Evolutionary conservation across 2,329 filamentous ascomycete genomes (phyloP), one percentile per base, ranked within the genome.

Genomic region (Thelonectria blattea): DNA sequence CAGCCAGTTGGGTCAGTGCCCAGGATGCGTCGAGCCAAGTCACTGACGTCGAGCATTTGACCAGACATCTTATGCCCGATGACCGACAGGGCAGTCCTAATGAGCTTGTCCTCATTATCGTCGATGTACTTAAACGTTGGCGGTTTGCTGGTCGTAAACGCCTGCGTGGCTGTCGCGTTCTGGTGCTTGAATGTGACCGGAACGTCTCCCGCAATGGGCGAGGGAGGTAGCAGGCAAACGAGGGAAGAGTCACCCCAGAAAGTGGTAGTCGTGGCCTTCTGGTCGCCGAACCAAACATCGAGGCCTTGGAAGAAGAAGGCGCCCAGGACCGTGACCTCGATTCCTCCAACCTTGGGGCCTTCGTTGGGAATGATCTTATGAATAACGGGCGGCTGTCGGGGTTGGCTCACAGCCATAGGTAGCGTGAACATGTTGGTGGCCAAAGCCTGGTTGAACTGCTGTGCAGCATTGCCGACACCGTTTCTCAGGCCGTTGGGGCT

Each of bases 301-400:
- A 96, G 83, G 1, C 75, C 90, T 62, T 85, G 89, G 65, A 88
- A 89, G 73, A 97, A 96, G 14, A 89, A 87, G 65, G 88, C 91
- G 17, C 93, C 93, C 9, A 96, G 81, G 57, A 95, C 85, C 0
- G 91, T 94, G 3, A 97, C 92, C 74, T 97, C 93, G 53, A 92
- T 93, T 43, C 93, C 93, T 60, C 93, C 93, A 37, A 86, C 87
- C 60, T 88, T 91, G 7, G 93, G 91, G 0, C 93, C 93, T 74
- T 96, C 91, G 30, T 84, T 85, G 0, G 93, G 93, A 37, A 95
- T 91, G 62, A 97, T 83, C 73, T 93, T 94, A 73, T 92, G 89
- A 20, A 96, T 94, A 17, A 89, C 85, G 2, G 84, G 80, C 11
- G 76, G 73, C 1, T 67, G 56, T 30, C 83, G 78, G n/a, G 82